Percentiles rank a stretch among this genome's conserved stretches.
These are phyloP conservation scores for Fusarium subglutinans DNA, from an alignment of 2,329 filamentous ascomycete genomes.

Conservation along the genomic window DNA sequence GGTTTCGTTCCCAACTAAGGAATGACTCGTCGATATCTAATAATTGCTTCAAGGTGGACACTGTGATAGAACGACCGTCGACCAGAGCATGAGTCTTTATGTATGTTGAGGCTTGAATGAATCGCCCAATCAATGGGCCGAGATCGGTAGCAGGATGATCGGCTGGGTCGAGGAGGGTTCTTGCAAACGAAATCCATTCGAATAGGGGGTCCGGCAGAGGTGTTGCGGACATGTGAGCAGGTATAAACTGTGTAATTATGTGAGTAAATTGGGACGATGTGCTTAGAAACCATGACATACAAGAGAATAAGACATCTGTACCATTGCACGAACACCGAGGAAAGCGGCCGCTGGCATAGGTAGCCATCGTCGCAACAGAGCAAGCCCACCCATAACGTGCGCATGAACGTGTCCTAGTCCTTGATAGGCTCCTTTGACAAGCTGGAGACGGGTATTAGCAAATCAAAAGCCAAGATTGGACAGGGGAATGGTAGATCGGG, in stretches of 20 bases:
- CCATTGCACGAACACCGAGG: slow-evolving; percentile 60
- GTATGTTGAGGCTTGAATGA: slow-evolving; percentile 52
- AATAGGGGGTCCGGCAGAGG: slow-evolving; percentile 54
- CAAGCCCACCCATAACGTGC: slow-evolving; percentile 68
- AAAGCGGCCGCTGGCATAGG: slow-evolving; percentile 51
- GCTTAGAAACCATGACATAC: slow-evolving; percentile 46
- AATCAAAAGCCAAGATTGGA: not conserved
- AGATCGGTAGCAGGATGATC: slow-evolving; percentile 55
- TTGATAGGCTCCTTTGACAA: slow-evolving; percentile 58
- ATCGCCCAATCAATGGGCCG: slow-evolving; percentile 51
- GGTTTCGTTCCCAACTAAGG: slow-evolving; percentile 49
- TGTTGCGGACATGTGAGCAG: slow-evolving; percentile 52
- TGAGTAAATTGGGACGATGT: slow-evolving; percentile 9
- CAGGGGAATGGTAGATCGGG: not conserved
- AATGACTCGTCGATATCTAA: slow-evolving; percentile 53
- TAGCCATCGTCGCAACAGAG: slow-evolving; percentile 61
- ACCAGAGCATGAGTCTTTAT: slow-evolving; percentile 47
- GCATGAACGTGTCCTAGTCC: slow-evolving; percentile 62
- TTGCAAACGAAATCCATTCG: slow-evolving; percentile 54
- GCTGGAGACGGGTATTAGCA: slow-evolving; percentile 43
- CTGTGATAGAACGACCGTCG: slow-evolving; percentile 51
- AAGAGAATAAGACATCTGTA: slow-evolving; percentile 66
- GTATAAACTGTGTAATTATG: slow-evolving; percentile 52
- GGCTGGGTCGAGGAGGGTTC: slow-evolving; percentile 45
- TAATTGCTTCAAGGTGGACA: slow-evolving; percentile 50